phyloP scores from a whole-genome alignment of 2,329 filamentous ascomycete genomes.

The Cyclaneusma minus region DNA sequence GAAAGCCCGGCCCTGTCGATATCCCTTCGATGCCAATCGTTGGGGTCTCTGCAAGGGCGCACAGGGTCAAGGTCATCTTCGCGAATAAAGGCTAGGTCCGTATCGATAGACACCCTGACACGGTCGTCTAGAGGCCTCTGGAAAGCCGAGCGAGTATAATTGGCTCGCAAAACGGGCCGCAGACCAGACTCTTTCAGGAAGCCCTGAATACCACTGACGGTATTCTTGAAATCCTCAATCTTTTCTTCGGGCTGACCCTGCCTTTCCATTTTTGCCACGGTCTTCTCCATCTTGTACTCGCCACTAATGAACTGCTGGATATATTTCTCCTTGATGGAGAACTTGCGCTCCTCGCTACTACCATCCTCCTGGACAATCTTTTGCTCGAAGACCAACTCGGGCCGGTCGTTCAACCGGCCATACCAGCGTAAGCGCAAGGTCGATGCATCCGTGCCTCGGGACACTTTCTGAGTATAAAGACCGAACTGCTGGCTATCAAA shows the following conservation, averaged over 20 bases:
- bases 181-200: constrained; percentile 67
- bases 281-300: constrained; percentile 86
- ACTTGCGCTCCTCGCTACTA: constrained; percentile 61
- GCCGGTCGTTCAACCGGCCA: constrained; percentile 62
- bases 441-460: constrained; percentile 56
- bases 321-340: constrained; percentile 89
- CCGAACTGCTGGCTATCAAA: constrained; percentile 82
- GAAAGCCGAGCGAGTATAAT: constrained; percentile 89
- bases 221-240: constrained; percentile 52
- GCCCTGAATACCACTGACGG: constrained; percentile 61
- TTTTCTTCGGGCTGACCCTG: constrained; percentile 51
- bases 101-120: constrained; percentile 85
- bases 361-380: constrained; percentile 70
- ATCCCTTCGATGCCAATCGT: constrained; percentile 81
- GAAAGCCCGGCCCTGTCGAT: constrained; percentile 72
- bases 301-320: constrained; percentile 74
- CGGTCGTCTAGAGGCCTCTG: constrained; percentile 88
- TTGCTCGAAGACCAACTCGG: constrained; percentile 76
- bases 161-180: constrained; percentile 75
- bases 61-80: constrained; percentile 63
- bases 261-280: constrained; percentile 70
- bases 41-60: constrained; percentile 76
- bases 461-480: constrained; percentile 75
- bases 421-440: constrained; percentile 87
- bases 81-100: constrained; percentile 74